phyloP scores from a whole-genome alignment of 2,329 filamentous ascomycete species.

The Stemphylium lycopersici region DNA sequence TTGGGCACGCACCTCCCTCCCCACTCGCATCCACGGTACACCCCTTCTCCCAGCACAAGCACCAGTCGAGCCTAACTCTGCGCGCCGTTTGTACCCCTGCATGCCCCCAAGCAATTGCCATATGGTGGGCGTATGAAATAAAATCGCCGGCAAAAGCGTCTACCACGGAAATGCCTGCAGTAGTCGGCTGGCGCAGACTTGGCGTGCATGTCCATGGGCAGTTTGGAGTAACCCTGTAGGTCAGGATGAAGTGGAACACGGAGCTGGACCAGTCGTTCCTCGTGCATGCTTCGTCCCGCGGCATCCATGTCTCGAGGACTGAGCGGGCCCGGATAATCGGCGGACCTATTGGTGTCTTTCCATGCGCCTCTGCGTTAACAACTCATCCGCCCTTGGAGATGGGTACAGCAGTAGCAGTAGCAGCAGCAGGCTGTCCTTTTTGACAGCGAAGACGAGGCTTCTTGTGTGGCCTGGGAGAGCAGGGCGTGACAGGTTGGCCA shows the following conservation, averaged over 20 bases:
- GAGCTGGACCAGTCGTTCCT: conserved; percentile 17
- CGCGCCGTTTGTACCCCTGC: conserved; percentile 1
- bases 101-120: not conserved
- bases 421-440: not conserved
- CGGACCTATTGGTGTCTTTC: conserved; percentile 7
- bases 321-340: conserved; percentile 8
- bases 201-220: not conserved
- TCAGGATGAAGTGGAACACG: conserved; percentile 8
- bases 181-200: not conserved
- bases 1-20: not conserved
- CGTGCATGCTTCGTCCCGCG: conserved; percentile 19
- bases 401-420: conserved; percentile 3
- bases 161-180: not conserved
- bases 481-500: conserved; percentile 1
- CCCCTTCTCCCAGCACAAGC: not conserved
- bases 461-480: not conserved
- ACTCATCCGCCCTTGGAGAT: conserved; percentile 8
- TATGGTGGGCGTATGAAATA: not conserved
- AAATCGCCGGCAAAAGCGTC: not conserved
- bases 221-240: conserved; percentile 8
- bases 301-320: conserved; percentile 14
- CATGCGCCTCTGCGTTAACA: conserved; percentile 14
- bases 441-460: conserved; percentile 5
- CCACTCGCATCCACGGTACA: not conserved
- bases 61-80: not conserved